Base-by-base conservation (phyloP, 2,329 filamentous ascomycete genomes). In the Phoma herbarum region DNA sequence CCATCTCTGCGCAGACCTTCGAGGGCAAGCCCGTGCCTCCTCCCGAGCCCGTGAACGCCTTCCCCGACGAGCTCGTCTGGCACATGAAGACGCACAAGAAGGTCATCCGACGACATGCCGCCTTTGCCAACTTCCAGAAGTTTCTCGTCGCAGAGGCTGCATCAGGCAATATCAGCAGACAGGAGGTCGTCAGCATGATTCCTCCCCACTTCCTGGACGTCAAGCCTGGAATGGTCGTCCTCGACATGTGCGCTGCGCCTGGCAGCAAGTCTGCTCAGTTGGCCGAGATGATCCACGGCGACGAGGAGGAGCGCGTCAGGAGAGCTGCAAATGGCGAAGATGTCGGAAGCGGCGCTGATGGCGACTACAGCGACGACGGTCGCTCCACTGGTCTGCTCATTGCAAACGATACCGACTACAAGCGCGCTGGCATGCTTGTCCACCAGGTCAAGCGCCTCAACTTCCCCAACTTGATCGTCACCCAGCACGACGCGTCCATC, bases 111-210 rank as follows among this genome's bases (percentile, higher is more conserved):
- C 93, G 93, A 75, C 97, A 96, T 78, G 88, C 92, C 33, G 95
- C 95, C 2, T 99, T 99, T 76, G 89, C 93, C 48, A 90, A 91
- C 26, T 98, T 99, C 80, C 95, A 99, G 78, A 96, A 96, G 77
- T 99, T 97, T 82, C 85, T 99, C 49, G 95, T 99, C 48, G 96
- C 94, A 51, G 95, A 99, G 83, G 97, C 95, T 4, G 93, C 91
- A 56, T 93, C 98, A 22, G 95, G 95, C 71, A 99, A 98, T 77
- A 98, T 99, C 72, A 97, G 91, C 79, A 88, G 95, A 71, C 95
- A 99, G 79, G 95, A 99, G 81, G 90, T 97, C 43, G 95, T 99
- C 72, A 97, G 92, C 82, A 99, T 99, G 95, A 98, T 99, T 63
- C 95, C 95, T 25, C 95, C 95, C 25, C 85, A 98, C 68, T 84